Conservation (phyloP, 768 basidiomycete genomes). For the Suillus brevipes region DNA sequence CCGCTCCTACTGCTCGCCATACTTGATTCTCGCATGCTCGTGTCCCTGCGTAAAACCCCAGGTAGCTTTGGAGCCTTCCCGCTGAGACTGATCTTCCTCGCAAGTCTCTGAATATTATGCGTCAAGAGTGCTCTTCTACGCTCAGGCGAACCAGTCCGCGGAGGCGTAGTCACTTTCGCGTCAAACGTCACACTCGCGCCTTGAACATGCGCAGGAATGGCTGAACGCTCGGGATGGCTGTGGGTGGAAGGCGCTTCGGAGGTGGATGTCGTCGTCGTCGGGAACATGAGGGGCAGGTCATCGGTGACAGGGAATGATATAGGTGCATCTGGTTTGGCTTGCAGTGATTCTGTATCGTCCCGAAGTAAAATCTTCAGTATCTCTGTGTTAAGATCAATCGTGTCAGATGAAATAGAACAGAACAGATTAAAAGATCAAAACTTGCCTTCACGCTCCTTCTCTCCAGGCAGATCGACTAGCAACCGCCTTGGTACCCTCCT, state of each 20-base stretch:
- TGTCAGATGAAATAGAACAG: slow-evolving; percentile 9
- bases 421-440: slow-evolving; percentile 2
- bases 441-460: slow-evolving; percentile 81
- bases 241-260: slow-evolving; percentile 27
- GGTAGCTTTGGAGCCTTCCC: slow-evolving; percentile 18
- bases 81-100: slow-evolving; percentile 67
- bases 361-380: slow-evolving; percentile 85
- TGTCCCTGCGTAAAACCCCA: slow-evolving; percentile 30
- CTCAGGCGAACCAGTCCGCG: slow-evolving; percentile 73
- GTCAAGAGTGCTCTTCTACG: slow-evolving; percentile 75
- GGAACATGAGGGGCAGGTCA: slow-evolving; percentile 25
- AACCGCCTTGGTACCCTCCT: slow-evolving; percentile 84
- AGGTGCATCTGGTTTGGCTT: slow-evolving; percentile 9
- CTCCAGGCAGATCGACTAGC: slow-evolving; percentile 86
- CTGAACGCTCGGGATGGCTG: slow-evolving; percentile 21
- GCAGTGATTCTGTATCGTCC: slow-evolving; percentile 55
- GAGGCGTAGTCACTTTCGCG: slow-evolving; percentile 52
- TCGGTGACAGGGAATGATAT: slow-evolving; percentile 39
- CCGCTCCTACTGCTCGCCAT: not conserved
- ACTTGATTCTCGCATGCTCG: slow-evolving; percentile 30
- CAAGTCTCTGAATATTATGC: slow-evolving; percentile 83
- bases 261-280: slow-evolving; percentile 33
- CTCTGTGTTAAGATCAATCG: slow-evolving; percentile 43
- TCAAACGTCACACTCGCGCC: slow-evolving; percentile 68
- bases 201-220: slow-evolving; percentile 18